These are phyloP conservation scores for Globisporangium middletonii DNA, from an alignment of 352 stramenopile genomes.

Conservation along the genomic window DNA sequence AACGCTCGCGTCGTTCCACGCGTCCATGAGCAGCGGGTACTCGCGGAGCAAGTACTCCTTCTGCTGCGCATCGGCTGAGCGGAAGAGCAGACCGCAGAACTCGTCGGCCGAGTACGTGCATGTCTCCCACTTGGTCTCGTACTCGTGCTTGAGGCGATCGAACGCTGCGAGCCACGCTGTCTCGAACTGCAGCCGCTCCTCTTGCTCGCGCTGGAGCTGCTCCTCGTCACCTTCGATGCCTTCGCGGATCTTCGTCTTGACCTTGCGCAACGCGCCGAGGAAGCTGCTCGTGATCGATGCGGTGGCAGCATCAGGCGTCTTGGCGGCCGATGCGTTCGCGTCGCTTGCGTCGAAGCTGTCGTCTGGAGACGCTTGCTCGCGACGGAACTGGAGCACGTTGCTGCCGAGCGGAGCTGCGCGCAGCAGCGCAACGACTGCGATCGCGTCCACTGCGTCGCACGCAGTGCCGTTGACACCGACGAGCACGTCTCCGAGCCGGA, in stretches of 20 bases:
- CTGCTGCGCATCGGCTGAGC: conserved; percentile 40
- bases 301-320: background rate
- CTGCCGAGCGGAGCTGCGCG: conserved; percentile 18
- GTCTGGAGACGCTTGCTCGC: background rate
- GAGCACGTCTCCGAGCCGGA: conserved; percentile 33
- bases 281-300: conserved; percentile 29
- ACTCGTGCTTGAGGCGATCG: conserved; percentile 32
- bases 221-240: conserved; percentile 43
- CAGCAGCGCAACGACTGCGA: conserved; percentile 24
- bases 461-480: conserved; percentile 22
- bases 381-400: conserved; percentile 32
- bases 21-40: conserved; percentile 55
- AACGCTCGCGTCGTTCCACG: conserved; percentile 31
- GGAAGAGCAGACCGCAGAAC: conserved; percentile 60
- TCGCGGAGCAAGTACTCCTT: conserved; percentile 34
- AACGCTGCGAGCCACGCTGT: conserved; percentile 57
- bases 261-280: conserved; percentile 44
- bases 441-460: conserved; percentile 20
- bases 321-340: background rate
- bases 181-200: conserved; percentile 45
- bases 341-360: background rate
- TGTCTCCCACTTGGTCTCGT: conserved; percentile 51
- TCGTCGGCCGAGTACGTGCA: conserved; percentile 63
- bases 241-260: conserved; percentile 51
- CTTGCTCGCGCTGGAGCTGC: conserved; percentile 25